Base-by-base conservation (phyloP, 2,329 filamentous ascomycete genomes). In the Hysterium pulicare region DNA sequence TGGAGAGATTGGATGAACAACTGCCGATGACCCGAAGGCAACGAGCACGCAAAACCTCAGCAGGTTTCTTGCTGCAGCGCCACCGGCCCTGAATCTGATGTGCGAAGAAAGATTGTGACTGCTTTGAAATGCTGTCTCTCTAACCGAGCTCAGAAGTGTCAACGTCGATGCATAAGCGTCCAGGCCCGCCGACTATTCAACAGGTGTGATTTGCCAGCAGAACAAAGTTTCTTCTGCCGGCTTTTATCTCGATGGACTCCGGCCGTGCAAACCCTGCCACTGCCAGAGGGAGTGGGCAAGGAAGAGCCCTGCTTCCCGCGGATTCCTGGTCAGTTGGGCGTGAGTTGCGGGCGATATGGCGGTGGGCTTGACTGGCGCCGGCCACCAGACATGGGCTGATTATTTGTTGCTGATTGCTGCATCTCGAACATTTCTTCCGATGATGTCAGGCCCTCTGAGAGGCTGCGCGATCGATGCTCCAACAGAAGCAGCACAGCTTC, bases 401-500 rank as follows among this genome's bases (percentile, higher is more conserved):
- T 42, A 22, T 32, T 47, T n/a, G n/a, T n/a, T n/a, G 45, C 45
- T 45, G 45, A 48, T 48, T 42, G 23, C 26, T 47, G 45, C 42
- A 42, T 42, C 26, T 41, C 36, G 37, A 36, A 39, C 41, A 22
- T 40, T 20, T 32, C 37, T 47, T 40, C 41, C 36, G 36, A 43
- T 44, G 41, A 45, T 45, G 42, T 47, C 42, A 48, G 42, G 45
- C 41, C 8, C 13, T 7, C 8, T 28, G 24, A 28, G 13, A 13
- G 24, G 24, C 13, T 7, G 24, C 7, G 24, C 7, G 8, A 13
- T 28, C 24, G 24, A 28, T 8, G 24, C 7, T 28, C 24, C 24
- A 28, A 28, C 24, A 13, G 24, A 7, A 28, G 13, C 13, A 7
- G 8, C 7, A 28, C 13, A 28, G 13, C 13, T 15, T 9, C 8